phyloP scores from a whole-genome alignment of 2,329 filamentous ascomycete species.

The Cladorrhinum sp. region DNA sequence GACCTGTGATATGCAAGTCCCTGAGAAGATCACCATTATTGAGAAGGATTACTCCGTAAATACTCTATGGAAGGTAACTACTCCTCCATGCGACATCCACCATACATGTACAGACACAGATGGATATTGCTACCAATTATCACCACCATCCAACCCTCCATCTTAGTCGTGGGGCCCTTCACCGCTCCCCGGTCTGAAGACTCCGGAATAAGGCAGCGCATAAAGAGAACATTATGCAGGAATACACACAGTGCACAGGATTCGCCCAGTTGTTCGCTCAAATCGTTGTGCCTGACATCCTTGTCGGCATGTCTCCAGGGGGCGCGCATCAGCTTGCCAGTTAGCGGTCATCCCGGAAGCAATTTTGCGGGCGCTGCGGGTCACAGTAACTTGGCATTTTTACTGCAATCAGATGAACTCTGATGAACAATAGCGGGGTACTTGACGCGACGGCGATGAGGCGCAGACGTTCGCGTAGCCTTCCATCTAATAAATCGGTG shows the following conservation, averaged over 20 bases:
- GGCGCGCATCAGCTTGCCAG: conserved; percentile 11
- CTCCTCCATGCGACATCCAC: no score
- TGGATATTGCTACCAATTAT: conserved; percentile 8
- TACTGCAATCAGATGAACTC: conserved; percentile 14
- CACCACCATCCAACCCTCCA: background rate
- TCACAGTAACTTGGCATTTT: conserved; percentile 11
- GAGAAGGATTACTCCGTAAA: no score
- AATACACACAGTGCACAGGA: conserved; percentile 18
- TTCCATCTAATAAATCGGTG: conserved; percentile 14
- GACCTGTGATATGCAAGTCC: no score
- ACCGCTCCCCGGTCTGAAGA: conserved; percentile 12
- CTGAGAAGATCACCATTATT: no score
- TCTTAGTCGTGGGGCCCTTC: conserved; percentile 7
- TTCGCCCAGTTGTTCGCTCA: conserved; percentile 15
- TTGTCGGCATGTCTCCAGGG: conserved; percentile 5
- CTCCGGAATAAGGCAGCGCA: conserved; percentile 18
- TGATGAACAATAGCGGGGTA: conserved; percentile 27
- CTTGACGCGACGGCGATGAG: conserved; percentile 22
- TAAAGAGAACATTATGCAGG: conserved; percentile 17
- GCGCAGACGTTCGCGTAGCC: conserved; percentile 23
- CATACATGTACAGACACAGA: no score
- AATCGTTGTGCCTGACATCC: background rate
- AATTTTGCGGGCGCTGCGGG: conserved; percentile 5
- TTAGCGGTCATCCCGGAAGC: conserved; percentile 9
- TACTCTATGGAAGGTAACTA: no score